phyloP scores from a whole-genome alignment of 2,329 filamentous ascomycete species.

The Arthroderma sp. region DNA sequence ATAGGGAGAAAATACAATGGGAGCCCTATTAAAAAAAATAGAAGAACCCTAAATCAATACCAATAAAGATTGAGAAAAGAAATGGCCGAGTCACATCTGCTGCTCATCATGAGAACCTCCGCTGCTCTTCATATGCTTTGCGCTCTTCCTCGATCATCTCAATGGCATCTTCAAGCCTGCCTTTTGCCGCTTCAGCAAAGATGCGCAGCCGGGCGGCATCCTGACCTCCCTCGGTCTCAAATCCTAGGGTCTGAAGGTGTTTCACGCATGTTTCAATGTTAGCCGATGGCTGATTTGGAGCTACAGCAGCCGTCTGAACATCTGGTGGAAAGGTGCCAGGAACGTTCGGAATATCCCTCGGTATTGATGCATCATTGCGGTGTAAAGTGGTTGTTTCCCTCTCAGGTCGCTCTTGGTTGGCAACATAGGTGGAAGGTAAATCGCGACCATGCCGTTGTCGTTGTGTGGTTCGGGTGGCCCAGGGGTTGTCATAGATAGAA shows the following conservation, averaged over 20 bases:
- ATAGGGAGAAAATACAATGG: too few species aligned
- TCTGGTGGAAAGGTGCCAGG: slow-evolving; percentile 19
- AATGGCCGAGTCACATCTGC: neutral
- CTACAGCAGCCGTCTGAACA: neutral
- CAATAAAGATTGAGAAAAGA: neutral
- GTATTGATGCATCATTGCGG: too few species aligned
- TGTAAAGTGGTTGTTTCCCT: too few species aligned
- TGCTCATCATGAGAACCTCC: neutral
- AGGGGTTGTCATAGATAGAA: too few species aligned
- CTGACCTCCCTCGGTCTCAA: slow-evolving; percentile 22
- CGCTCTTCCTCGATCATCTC: slow-evolving; percentile 40
- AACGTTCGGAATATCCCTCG: slow-evolving; percentile 3
- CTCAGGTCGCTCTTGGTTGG: too few species aligned
- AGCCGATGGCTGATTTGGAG: neutral
- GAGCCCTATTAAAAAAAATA: neutral
- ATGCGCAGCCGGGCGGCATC: slow-evolving; percentile 27
- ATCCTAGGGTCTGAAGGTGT: slow-evolving; percentile 29
- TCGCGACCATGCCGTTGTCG: too few species aligned
- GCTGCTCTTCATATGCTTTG: slow-evolving; percentile 25
- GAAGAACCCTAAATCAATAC: neutral
- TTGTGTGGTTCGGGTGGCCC: too few species aligned
- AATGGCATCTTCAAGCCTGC: slow-evolving; percentile 32
- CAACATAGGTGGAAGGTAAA: too few species aligned
- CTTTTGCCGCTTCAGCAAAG: slow-evolving; percentile 33
- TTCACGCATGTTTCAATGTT: slow-evolving; percentile 26